Base-by-base conservation (phyloP, 148 eudicot species). In the Pouteria glomerata region DNA sequence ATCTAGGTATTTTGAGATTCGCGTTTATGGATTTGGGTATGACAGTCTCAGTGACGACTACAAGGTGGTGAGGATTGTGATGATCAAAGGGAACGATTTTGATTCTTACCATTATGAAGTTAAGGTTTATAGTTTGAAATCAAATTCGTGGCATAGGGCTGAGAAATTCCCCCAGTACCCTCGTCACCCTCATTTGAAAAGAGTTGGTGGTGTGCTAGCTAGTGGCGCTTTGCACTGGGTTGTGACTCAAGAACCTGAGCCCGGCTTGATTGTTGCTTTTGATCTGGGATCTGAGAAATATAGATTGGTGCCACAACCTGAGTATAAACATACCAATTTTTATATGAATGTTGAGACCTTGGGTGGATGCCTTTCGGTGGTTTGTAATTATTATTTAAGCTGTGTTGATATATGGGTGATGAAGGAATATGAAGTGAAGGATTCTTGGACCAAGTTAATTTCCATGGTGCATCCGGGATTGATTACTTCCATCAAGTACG, bases 151-250 rank as follows among this genome's bases (percentile, higher is more conserved):
- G 87, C 52, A 33, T 42, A 80, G 74, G 52, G 66, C 79, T 42
- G 18, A 16, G 58, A 76, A 72, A 37, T 81, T 83, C 44, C 80
- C 76, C 1, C 80, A 72, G 45, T 81, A 81, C 44, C 80, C 76
- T 3, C 80, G 73, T 44, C 45, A 55, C 16, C 47, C 82, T 26
- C 24, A 57, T 27, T 57, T 66, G 45, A 69, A 61, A n/a, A 71
- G 64, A 34, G 8, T 33, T 0, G 47, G 58, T 34, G 83, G 80
- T 60, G 55, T 69, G 19, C 35, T 64, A 53, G 75, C 76, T 10
- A 73, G 53, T 66, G 82, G 80, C 26, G 76, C 70, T 48, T 75
- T 86, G 76, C 85, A 86, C 66, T 81, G 85, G 81, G 61, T 79
- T 34, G 87, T 77, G 72, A 63, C 34, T 8, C 31, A 44, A 23